Evolutionary conservation across 371 early-diverging fungal species (phyloP).

Genomic region (Polyrhizophydium stewartii): DNA sequence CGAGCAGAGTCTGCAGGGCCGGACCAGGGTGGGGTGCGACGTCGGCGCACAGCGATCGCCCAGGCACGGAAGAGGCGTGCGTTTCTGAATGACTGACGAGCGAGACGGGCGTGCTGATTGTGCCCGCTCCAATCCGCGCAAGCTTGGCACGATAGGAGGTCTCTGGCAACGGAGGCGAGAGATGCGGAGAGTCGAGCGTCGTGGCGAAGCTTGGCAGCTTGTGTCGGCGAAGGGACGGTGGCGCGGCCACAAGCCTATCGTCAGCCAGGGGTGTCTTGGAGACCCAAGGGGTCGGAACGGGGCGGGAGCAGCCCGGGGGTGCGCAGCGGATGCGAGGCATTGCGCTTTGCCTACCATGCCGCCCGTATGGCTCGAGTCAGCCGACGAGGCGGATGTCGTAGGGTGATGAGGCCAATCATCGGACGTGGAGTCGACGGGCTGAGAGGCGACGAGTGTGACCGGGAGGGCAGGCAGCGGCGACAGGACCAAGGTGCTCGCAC

Average conservation of each 20-base stretch:
- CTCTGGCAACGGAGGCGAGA: not conserved
- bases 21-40: not conserved
- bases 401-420: too few relatives aligned
- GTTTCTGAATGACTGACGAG: not conserved
- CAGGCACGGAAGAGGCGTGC: not conserved
- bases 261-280: not conserved
- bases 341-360: too few relatives aligned
- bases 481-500: too few relatives aligned
- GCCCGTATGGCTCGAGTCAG: too few relatives aligned
- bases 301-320: too few relatives aligned
- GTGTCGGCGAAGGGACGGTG: not conserved
- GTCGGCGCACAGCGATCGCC: not conserved
- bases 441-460: too few relatives aligned
- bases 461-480: too few relatives aligned
- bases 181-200: not conserved
- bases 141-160: not conserved
- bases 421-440: too few relatives aligned
- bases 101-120: not conserved
- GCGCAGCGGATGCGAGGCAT: too few relatives aligned
- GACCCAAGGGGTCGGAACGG: too few relatives aligned
- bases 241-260: not conserved
- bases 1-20: not conserved
- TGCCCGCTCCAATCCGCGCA: not conserved
- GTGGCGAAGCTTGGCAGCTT: not conserved
- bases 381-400: too few relatives aligned